A percentile compares a stretch with the other conserved stretches of the same genome.
phyloP scores from a whole-genome alignment of 2,329 filamentous ascomycete genomes.

The Paecilomyces sp. region DNA sequence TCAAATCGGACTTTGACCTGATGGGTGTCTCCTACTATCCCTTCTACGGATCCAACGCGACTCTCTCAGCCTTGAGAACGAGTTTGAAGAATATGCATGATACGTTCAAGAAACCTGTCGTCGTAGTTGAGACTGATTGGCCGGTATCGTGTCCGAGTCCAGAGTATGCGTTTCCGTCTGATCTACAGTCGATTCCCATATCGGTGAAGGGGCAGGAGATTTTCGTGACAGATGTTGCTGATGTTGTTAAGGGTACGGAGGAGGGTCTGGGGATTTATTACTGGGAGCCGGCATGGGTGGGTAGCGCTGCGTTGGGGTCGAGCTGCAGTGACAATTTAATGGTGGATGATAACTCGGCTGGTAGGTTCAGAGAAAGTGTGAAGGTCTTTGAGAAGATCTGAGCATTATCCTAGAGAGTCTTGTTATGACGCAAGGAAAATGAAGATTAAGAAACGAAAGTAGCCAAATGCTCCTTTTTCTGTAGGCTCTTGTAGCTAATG shows the following conservation, averaged over 20 bases:
- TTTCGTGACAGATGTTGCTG: conserved; percentile 55
- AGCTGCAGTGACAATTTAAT: conserved; percentile 59
- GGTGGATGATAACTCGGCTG: conserved; percentile 43
- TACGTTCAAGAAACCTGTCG: conserved; percentile 57
- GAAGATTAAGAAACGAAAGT: too few species aligned
- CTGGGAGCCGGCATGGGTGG: conserved; percentile 67
- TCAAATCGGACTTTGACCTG: conserved; percentile 56
- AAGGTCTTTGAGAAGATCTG: conserved; percentile 47
- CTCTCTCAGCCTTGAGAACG: conserved; percentile 49
- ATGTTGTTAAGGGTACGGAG: conserved; percentile 46
- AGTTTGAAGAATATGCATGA: conserved; percentile 53
- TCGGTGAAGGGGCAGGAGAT: conserved; percentile 55
- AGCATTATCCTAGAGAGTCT: not conserved
- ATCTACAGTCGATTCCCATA: conserved; percentile 55
- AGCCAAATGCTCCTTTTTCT: too few species aligned
- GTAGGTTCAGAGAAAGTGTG: conserved; percentile 51
- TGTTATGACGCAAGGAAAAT: not conserved
- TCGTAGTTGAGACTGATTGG: conserved; percentile 68
- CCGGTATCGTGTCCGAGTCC: conserved; percentile 57
- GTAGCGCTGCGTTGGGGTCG: conserved; percentile 58
- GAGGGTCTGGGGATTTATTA: conserved; percentile 60
- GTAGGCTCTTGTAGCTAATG: not conserved
- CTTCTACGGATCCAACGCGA: conserved; percentile 57
- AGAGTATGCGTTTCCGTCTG: conserved; percentile 52
- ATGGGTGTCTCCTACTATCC: conserved; percentile 70